Evolutionary conservation across 2,329 filamentous ascomycete species (phyloP).

Genomic region (Paraconiothyrium sp.): DNA sequence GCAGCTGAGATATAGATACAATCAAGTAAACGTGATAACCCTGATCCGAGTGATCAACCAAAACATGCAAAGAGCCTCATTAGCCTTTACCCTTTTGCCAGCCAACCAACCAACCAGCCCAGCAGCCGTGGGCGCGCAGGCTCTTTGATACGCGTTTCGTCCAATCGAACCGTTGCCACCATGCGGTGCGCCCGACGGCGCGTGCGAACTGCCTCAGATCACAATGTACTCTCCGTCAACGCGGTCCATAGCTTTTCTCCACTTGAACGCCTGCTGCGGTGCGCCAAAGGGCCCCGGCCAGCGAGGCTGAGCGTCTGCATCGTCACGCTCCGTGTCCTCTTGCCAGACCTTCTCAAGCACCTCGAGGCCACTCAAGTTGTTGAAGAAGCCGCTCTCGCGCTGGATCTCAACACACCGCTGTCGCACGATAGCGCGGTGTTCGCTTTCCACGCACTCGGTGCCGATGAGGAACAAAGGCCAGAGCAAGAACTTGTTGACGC

Average conservation of each 20-base stretch:
- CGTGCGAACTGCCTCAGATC: conserved; percentile 47
- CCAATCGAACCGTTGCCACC: conserved; percentile 12
- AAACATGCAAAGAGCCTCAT: conserved; percentile 24
- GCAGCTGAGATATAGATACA: conserved; percentile 20
- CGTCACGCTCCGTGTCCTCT: conserved; percentile 55
- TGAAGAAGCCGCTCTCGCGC: conserved; percentile 89
- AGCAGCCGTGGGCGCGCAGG: conserved; percentile 5
- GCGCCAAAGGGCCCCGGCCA: conserved; percentile 35
- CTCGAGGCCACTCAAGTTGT: conserved; percentile 86
- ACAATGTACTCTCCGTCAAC: conserved; percentile 63
- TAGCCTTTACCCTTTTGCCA: conserved; percentile 22
- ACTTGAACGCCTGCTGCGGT: conserved; percentile 53
- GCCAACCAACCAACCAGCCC: conserved; percentile 16
- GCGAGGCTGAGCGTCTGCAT: conserved; percentile 27
- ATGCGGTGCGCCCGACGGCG: conserved; percentile 8
- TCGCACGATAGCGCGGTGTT: conserved; percentile 81
- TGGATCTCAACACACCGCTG: conserved; percentile 86
- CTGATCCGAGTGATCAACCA: not conserved
- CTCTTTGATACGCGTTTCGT: not conserved
- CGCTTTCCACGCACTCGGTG: conserved; percentile 84
- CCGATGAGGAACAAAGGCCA: conserved; percentile 94
- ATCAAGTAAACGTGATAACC: conserved; percentile 13
- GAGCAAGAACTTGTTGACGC: conserved; percentile 85
- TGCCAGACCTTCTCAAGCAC: conserved; percentile 87
- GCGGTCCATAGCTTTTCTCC: conserved; percentile 61